phyloP scores from a whole-genome alignment of 1,284 basidiomycete species.

The Trametes sp. region DNA sequence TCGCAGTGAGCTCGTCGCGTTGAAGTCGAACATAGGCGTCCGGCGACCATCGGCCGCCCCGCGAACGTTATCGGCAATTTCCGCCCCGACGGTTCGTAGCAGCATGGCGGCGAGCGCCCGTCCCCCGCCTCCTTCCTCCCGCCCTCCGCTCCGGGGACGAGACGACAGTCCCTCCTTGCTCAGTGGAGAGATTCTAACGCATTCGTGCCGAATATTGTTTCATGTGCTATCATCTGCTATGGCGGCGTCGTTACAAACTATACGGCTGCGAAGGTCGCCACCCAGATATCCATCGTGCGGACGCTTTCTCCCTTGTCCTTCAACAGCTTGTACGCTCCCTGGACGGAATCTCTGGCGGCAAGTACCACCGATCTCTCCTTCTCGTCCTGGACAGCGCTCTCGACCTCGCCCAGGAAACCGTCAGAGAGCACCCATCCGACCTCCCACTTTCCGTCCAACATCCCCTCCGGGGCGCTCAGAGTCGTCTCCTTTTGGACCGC shows the following conservation, averaged over 20 bases:
- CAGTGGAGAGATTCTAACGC: too few relatives aligned
- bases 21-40: not conserved
- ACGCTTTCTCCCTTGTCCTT: conserved; percentile 34
- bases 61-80: not conserved
- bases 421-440: conserved; percentile 34
- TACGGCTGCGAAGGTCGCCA: conserved; percentile 24
- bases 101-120: not conserved
- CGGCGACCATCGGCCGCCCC: not conserved
- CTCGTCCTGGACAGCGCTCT: conserved; percentile 35
- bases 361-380: conserved; percentile 40
- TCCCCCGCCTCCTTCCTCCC: not conserved
- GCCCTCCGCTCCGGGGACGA: too few relatives aligned
- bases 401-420: conserved; percentile 34
- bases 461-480: conserved; percentile 38
- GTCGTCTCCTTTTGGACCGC: conserved; percentile 36
- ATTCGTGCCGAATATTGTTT: too few relatives aligned
- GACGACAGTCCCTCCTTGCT: too few relatives aligned
- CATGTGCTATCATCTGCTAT: too few relatives aligned
- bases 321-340: conserved; percentile 25
- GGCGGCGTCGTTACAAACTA: too few relatives aligned
- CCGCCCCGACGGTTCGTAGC: not conserved
- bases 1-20: too few relatives aligned
- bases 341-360: conserved; percentile 41
- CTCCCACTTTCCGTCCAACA: conserved; percentile 51
- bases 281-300: conserved; percentile 46